These are phyloP conservation scores for Trichoderma brevicompactum DNA, from an alignment of 2,329 filamentous ascomycete species.

Conservation along the genomic window DNA sequence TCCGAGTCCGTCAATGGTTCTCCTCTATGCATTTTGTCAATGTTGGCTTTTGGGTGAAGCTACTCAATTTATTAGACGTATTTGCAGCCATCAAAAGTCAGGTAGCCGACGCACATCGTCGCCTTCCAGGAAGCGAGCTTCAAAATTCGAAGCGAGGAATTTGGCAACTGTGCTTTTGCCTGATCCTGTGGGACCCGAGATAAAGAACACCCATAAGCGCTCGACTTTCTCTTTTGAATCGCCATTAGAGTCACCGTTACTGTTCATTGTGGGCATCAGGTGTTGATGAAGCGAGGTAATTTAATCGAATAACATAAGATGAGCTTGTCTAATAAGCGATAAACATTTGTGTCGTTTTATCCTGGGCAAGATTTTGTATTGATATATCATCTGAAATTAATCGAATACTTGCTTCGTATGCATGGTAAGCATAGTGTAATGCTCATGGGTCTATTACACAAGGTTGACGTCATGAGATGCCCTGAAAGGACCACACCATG, in stretches of 20 bases:
- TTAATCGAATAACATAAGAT: too few relatives aligned
- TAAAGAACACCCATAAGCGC: background rate
- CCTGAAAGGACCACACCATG: too few relatives aligned
- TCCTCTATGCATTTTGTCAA: constrained; percentile 18
- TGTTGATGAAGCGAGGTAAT: background rate
- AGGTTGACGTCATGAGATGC: too few relatives aligned
- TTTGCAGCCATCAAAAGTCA: background rate
- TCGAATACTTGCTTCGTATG: too few relatives aligned
- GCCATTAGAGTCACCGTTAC: too few relatives aligned
- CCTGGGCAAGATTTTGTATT: too few relatives aligned
- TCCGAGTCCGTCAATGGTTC: constrained; percentile 3
- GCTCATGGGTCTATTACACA: too few relatives aligned
- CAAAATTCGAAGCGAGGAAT: background rate
- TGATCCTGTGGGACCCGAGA: constrained; percentile 6
- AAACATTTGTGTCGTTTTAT: too few relatives aligned
- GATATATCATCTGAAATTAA: too few relatives aligned
- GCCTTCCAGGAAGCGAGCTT: constrained; percentile 6
- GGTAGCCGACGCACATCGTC: background rate
- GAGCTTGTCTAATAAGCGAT: too few relatives aligned
- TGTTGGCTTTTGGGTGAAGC: constrained; percentile 20
- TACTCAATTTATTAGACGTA: background rate
- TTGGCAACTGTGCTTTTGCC: constrained; percentile 3
- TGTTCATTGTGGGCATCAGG: background rate
- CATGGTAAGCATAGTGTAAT: too few relatives aligned
- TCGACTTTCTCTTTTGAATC: background rate